Evolutionary conservation across 768 basidiomycete species (phyloP).

Genomic region (Pulveroboletus ravenelii): DNA sequence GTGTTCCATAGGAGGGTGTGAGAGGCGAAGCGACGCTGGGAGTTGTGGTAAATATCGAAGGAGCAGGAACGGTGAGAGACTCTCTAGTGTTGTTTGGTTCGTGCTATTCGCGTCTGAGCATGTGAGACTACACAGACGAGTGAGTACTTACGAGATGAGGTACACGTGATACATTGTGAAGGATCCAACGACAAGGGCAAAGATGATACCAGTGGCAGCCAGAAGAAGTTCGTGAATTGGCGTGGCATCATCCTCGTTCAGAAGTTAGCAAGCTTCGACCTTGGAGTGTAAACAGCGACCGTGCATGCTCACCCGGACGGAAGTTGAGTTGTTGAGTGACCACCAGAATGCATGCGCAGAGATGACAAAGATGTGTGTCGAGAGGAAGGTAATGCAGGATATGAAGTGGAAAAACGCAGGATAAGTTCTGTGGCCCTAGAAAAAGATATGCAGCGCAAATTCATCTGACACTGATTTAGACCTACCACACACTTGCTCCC

Average conservation of each 20-base stretch:
- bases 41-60: conserved; percentile 66
- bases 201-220: conserved; percentile 52
- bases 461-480: neutral
- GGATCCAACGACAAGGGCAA: conserved; percentile 65
- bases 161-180: conserved; percentile 76
- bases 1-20: conserved; percentile 67
- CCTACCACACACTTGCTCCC: conserved; percentile 72
- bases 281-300: neutral
- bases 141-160: conserved; percentile 56
- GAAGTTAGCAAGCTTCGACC: conserved; percentile 1
- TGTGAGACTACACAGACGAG: neutral
- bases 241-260: conserved; percentile 51
- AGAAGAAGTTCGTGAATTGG: conserved; percentile 71
- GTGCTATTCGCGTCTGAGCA: conserved; percentile 41
- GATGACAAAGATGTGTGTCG: conserved; percentile 55
- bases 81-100: conserved; percentile 83
- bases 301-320: conserved; percentile 45
- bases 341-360: conserved; percentile 52
- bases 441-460: conserved; percentile 1
- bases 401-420: conserved; percentile 81
- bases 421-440: conserved; percentile 77
- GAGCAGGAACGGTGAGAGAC: conserved; percentile 69
- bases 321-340: conserved; percentile 59
- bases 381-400: conserved; percentile 54
- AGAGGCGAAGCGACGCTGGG: conserved; percentile 45